Base-by-base conservation (phyloP, 495 filamentous ascomycete genomes). In the Penicillium argentinense region DNA sequence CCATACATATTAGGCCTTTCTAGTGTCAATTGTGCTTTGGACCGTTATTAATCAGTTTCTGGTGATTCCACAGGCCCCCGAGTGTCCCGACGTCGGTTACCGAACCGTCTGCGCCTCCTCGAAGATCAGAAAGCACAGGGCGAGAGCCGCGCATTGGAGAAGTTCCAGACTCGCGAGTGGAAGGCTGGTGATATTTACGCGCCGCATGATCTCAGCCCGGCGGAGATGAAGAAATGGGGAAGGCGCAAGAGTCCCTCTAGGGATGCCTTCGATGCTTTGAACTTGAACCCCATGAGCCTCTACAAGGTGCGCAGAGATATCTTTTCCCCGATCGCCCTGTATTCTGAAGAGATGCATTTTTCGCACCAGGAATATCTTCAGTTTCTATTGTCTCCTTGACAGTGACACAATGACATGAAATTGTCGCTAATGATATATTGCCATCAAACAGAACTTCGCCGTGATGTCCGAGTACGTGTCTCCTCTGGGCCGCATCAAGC, bases 381-480 rank as follows among this genome's bases (percentile, higher is more conserved):
- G n/a, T n/a, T n/a, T n/a, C n/a, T n/a, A n/a, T n/a, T n/a, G n/a
- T n/a, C n/a, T n/a, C n/a, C n/a, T n/a, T n/a, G n/a, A n/a, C n/a
- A n/a, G n/a, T n/a, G n/a, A n/a, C n/a, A n/a, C n/a, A n/a, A n/a
- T n/a, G n/a, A n/a, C n/a, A 1, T 19, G 9, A 9, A 36, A 9
- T 11, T 1, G 17, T n/a, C 33, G 33, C 17, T 36, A 18, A 36
- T 57, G 25, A 59, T 44, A 39, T 14, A n/a, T 44, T 39, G 14
- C 34, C 9, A 9, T 33, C 47, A 12, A 13, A 30, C 56, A 97
- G 91, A 97, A 98, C 71, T 95, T 93, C 72, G 79, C 87, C 29
- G 78, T 98, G 53, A 88, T 98, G 76, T 85, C 85, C 33, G 92
- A 97, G 67, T 97, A 84, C 66, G 82, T 90, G 54, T 92, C 87